Conservation (phyloP, 2,329 filamentous ascomycete genomes). For the Ceratocystis destructans region DNA sequence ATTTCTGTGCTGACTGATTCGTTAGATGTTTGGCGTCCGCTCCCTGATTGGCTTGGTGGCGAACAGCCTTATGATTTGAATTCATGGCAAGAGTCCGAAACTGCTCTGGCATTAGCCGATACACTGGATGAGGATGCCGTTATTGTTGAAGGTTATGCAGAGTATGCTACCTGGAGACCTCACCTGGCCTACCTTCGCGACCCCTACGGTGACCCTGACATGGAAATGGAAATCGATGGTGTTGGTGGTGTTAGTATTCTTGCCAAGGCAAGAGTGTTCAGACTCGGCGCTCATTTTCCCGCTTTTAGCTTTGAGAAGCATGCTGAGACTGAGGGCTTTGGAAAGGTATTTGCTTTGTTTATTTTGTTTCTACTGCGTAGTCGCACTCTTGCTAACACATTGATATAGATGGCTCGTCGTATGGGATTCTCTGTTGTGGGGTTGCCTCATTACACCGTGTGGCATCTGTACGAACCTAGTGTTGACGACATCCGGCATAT, state of each 20-base stretch:
- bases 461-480: constrained; percentile 99
- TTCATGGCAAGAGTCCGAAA: constrained; percentile 98
- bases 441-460: constrained; percentile 93
- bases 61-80: constrained; percentile 98
- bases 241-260: constrained; percentile 95
- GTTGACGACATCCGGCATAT: constrained; percentile 95
- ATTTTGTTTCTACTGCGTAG: neutral
- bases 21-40: constrained; percentile 88
- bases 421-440: constrained; percentile 95
- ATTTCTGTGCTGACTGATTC: constrained; percentile 22
- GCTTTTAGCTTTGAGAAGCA: constrained; percentile 98
- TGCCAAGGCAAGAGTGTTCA: constrained; percentile 90
- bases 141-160: constrained; percentile 96
- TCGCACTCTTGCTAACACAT: constrained; percentile 18
- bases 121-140: constrained; percentile 95
- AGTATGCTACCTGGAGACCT: constrained; percentile 96
- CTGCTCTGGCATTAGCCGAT: constrained; percentile 80
- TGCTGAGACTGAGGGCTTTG: constrained; percentile 94
- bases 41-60: constrained; percentile 95
- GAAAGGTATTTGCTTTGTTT: constrained; percentile 54
- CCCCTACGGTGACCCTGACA: constrained; percentile 92
- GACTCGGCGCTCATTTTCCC: constrained; percentile 89
- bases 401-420: constrained; percentile 73
- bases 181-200: constrained; percentile 94
- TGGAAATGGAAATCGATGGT: constrained; percentile 99